Percentiles rank a stretch among this genome's conserved stretches.
phyloP scores from a whole-genome alignment of 2,329 filamentous ascomycete genomes.

The Pseudomassariella vexata region DNA sequence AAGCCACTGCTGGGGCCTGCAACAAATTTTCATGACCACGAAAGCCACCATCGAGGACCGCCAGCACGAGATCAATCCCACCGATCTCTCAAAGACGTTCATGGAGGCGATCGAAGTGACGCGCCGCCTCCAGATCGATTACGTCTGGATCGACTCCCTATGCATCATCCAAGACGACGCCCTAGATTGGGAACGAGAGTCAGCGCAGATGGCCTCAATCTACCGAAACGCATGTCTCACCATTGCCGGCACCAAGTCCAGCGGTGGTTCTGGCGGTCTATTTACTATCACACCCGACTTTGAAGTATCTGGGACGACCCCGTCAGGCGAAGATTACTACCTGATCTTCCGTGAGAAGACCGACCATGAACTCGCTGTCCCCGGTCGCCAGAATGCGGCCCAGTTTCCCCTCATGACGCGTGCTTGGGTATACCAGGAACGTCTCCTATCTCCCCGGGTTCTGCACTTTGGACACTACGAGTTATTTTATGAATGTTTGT shows the following conservation, averaged over 20 bases:
- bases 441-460: slow-evolving; percentile 1
- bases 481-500: slow-evolving; percentile 1
- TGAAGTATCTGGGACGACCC: too few relatives aligned
- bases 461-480: not conserved
- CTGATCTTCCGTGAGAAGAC: too few relatives aligned
- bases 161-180: slow-evolving; percentile 1
- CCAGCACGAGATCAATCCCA: not conserved
- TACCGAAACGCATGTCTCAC: too few relatives aligned
- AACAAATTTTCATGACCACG: slow-evolving; percentile 1
- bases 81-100: not conserved
- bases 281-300: too few relatives aligned
- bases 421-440: slow-evolving; percentile 1
- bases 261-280: too few relatives aligned
- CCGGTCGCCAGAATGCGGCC: too few relatives aligned
- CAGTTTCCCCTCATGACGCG: slow-evolving; percentile 1
- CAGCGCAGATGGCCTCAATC: too few relatives aligned
- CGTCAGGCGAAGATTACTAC: too few relatives aligned
- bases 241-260: too few relatives aligned
- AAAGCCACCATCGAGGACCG: not conserved
- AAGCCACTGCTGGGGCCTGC: not conserved
- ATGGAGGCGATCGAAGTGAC: not conserved
- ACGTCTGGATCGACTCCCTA: too few relatives aligned
- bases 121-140: not conserved
- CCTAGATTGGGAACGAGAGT: too few relatives aligned
- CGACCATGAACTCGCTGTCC: too few relatives aligned